Percentiles rank a stretch among this genome's conserved stretches.
These are phyloP conservation scores for Trypanosoma avium DNA, from an alignment of 208 protist genomes.

Conservation along the genomic window DNA sequence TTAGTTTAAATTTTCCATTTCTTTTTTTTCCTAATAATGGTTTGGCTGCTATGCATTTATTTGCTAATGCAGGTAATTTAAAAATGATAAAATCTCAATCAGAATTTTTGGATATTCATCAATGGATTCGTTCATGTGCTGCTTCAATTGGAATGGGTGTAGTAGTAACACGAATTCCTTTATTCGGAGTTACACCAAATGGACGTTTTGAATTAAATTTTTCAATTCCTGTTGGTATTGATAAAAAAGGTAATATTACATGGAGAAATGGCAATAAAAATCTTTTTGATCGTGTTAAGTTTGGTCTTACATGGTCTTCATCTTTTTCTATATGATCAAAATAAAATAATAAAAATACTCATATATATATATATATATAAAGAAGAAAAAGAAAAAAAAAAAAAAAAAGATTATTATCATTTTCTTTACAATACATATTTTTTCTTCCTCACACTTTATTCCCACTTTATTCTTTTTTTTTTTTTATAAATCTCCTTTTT, in stretches of 20 bases:
- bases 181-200: constrained; percentile 71
- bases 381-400: not conserved
- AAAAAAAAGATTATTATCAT: no score
- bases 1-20: constrained; percentile 83
- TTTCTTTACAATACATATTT: no score
- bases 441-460: no score
- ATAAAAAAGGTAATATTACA: constrained; percentile 51
- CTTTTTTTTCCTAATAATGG: constrained; percentile 80
- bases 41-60: constrained; percentile 79
- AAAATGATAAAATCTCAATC: constrained; percentile 49
- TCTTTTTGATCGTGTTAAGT: constrained; percentile 73
- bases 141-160: constrained; percentile 76
- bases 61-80: constrained; percentile 79
- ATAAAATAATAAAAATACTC: no score
- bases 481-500: no score
- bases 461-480: no score
- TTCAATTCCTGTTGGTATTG: constrained; percentile 64
- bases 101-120: constrained; percentile 42
- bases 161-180: constrained; percentile 78
- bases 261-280: constrained; percentile 53
- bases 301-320: constrained; percentile 86
- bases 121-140: constrained; percentile 64
- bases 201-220: constrained; percentile 85
- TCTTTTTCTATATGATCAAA: constrained; percentile 58
- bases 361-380: not conserved